phyloP scores from a whole-genome alignment of 371 early-diverging fungal genomes.

The Vairimorpha necatrix region DNA sequence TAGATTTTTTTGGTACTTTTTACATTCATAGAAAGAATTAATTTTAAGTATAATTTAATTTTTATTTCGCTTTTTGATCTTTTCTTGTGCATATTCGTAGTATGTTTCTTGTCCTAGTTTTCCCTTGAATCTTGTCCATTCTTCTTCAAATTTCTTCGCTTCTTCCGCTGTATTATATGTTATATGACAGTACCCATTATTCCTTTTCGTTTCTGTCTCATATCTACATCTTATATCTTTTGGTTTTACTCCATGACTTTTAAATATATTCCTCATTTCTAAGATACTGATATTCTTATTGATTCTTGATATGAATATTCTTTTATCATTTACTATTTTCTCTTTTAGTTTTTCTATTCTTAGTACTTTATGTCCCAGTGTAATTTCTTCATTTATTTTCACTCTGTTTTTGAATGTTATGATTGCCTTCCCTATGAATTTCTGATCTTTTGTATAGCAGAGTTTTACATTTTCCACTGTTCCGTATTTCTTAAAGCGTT shows the following conservation, averaged over 20 bases:
- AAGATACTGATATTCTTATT: constrained; percentile 53
- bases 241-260: constrained; percentile 36
- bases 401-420: constrained; percentile 49
- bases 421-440: constrained; percentile 60
- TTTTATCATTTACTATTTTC: constrained; percentile 44
- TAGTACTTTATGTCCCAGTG: constrained; percentile 46
- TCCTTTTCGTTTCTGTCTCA: constrained; percentile 44
- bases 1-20: too few species aligned
- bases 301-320: constrained; percentile 58
- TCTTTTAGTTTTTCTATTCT: constrained; percentile 60
- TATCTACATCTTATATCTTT: constrained; percentile 45
- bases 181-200: constrained; percentile 62
- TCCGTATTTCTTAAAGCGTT: constrained; percentile 52
- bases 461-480: constrained; percentile 53
- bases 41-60: too few species aligned
- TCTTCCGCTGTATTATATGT: constrained; percentile 55
- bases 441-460: constrained; percentile 50
- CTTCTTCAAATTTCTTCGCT: constrained; percentile 48
- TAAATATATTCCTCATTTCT: constrained; percentile 44
- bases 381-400: constrained; percentile 42
- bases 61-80: background rate
- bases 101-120: constrained; percentile 41
- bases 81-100: constrained; percentile 56
- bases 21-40: too few species aligned
- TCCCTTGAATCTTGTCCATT: constrained; percentile 26